Evolutionary conservation across 2,329 filamentous ascomycete species (phyloP).

Genomic region (Magnaporthiopsis poae): DNA sequence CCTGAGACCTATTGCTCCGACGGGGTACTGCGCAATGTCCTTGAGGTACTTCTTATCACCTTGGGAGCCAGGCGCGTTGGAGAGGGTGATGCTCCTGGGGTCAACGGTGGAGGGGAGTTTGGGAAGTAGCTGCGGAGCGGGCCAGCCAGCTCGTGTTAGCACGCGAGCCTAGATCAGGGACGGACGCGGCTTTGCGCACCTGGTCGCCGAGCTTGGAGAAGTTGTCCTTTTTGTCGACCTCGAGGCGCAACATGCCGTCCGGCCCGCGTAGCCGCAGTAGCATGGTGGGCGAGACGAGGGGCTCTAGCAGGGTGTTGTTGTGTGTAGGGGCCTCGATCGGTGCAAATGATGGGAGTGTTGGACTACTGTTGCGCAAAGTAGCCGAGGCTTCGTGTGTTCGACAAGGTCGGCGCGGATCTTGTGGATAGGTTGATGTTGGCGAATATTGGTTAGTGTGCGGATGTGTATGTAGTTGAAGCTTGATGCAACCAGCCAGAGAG

Average conservation of each 20-base stretch:
- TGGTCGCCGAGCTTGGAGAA: conserved; percentile 54
- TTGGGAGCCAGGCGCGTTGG: conserved; percentile 45
- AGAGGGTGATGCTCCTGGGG: conserved; percentile 48
- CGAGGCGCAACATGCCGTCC: conserved; percentile 84
- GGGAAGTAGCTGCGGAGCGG: conserved; percentile 38
- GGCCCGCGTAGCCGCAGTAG: conserved; percentile 79
- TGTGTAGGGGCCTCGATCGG: neutral
- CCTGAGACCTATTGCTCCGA: conserved; percentile 52
- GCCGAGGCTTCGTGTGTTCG: too few relatives aligned
- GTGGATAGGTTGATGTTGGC: neutral
- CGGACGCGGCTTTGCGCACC: conserved; percentile 25
- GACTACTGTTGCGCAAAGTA: too few relatives aligned
- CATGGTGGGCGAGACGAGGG: conserved; percentile 41
- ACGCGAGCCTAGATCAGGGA: neutral
- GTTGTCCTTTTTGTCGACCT: conserved; percentile 60
- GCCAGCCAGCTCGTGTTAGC: conserved; percentile 11
- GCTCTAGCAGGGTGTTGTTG: neutral
- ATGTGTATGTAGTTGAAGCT: too few relatives aligned
- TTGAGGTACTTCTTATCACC: conserved; percentile 48
- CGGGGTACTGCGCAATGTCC: conserved; percentile 46
- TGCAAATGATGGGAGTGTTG: neutral
- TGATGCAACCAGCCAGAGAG: too few relatives aligned
- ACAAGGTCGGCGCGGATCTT: neutral
- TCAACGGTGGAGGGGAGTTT: conserved; percentile 55
- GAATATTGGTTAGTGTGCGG: neutral